Conservation (phyloP, 2,329 filamentous ascomycete species). For the Colletotrichum orbiculare region DNA sequence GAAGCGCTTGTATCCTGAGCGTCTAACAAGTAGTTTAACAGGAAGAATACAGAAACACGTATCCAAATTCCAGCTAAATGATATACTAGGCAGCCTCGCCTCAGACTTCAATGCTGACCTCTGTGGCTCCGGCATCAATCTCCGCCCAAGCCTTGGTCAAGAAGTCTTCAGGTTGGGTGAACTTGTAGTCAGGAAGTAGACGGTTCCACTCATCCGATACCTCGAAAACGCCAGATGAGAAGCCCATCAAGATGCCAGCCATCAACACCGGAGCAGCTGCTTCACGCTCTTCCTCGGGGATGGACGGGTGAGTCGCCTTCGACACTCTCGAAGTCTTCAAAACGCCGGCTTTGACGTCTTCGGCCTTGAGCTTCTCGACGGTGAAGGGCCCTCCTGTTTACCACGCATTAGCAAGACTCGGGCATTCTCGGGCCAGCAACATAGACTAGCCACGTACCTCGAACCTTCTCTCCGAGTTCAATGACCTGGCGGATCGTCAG, state of each 20-base stretch:
- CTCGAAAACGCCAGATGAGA: slow-evolving; percentile 47
- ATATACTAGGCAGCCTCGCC: too few relatives aligned
- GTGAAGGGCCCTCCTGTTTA: slow-evolving; percentile 13
- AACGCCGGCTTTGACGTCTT: slow-evolving; percentile 58
- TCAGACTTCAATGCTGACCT: not conserved
- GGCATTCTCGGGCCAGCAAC: not conserved
- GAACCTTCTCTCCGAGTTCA: slow-evolving; percentile 51
- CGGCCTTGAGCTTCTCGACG: slow-evolving; percentile 56
- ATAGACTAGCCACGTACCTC: slow-evolving; percentile 45
- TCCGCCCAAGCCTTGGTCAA: slow-evolving; percentile 51
- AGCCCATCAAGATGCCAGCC: slow-evolving; percentile 49
- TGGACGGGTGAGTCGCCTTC: slow-evolving; percentile 40
- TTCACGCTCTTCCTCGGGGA: slow-evolving; percentile 40
- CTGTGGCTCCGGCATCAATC: not conserved
- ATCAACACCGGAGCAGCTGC: slow-evolving; percentile 32
- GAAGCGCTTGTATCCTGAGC: not conserved
- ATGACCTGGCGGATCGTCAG: slow-evolving; percentile 51
- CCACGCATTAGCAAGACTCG: too few relatives aligned
- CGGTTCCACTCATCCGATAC: slow-evolving; percentile 58
- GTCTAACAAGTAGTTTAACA: too few relatives aligned
- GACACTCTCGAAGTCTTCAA: slow-evolving; percentile 55
- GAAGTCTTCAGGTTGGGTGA: slow-evolving; percentile 54
- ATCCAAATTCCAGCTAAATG: too few relatives aligned
- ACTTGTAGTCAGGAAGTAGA: slow-evolving; percentile 56
- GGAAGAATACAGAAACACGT: too few relatives aligned